A percentile compares a stretch with the other conserved stretches of the same genome.
Evolutionary conservation across 352 stramenopile species (phyloP).

Genomic region (Blastocystis sp.): DNA sequence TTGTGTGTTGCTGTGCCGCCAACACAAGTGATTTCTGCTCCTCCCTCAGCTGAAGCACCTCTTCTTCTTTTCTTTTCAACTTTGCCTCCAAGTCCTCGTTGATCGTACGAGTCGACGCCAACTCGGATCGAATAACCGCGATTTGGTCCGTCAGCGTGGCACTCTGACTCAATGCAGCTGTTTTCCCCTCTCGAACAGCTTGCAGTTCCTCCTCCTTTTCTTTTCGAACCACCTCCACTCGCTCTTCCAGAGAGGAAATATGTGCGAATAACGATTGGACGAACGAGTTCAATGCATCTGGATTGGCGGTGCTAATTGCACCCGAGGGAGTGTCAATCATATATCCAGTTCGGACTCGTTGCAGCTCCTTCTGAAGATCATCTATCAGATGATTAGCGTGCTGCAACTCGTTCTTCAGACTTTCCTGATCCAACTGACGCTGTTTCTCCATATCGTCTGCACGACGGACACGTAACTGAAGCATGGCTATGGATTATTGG

Average conservation of each 20-base stretch:
- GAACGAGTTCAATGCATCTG: not conserved
- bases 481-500: not conserved
- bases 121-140: not conserved
- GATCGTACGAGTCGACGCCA: not conserved
- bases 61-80: not conserved
- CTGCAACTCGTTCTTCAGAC: not conserved
- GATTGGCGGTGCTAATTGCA: not conserved
- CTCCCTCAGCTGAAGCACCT: not conserved
- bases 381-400: not conserved
- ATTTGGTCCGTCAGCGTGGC: not conserved
- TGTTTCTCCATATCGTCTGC: not conserved
- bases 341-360: not conserved
- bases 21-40: not conserved
- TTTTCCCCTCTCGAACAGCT: not conserved
- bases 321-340: not conserved
- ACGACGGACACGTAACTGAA: not conserved
- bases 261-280: not conserved
- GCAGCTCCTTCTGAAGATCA: not conserved
- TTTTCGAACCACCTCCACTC: not conserved
- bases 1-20: not conserved
- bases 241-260: not conserved
- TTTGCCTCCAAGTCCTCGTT: not conserved
- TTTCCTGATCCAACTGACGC: not conserved
- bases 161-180: conserved; percentile 7
- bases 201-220: conserved; percentile 31